phyloP scores from a whole-genome alignment of 495 filamentous ascomycete genomes.

The Trichoderma reesei region DNA sequence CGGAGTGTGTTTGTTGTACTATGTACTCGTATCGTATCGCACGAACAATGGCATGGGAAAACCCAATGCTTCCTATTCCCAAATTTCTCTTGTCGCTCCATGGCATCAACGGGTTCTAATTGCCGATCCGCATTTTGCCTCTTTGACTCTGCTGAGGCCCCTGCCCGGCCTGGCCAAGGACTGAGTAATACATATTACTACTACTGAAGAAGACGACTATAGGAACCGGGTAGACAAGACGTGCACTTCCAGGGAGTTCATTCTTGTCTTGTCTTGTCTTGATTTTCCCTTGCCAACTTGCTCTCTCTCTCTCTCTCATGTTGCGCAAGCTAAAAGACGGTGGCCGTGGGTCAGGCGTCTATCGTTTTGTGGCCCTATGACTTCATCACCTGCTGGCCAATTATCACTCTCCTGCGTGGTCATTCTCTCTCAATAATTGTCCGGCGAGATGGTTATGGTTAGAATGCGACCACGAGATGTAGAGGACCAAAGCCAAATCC shows the following conservation, averaged over 20 bases:
- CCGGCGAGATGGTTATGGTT: too few relatives aligned
- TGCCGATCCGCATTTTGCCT: not conserved
- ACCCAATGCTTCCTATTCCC: not conserved
- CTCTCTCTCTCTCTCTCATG: not conserved
- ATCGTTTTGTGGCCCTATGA: constrained; percentile 1
- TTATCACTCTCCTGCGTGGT: not conserved
- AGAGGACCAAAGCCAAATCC: too few relatives aligned
- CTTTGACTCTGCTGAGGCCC: too few relatives aligned
- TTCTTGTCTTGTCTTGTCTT: too few relatives aligned
- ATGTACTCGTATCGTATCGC: not conserved
- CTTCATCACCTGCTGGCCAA: not conserved
- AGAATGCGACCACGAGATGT: too few relatives aligned
- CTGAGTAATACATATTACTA: not conserved
- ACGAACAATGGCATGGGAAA: not conserved
- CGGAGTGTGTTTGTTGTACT: too few relatives aligned
- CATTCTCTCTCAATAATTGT: too few relatives aligned
- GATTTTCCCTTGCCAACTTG: too few relatives aligned
- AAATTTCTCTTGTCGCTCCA: not conserved
- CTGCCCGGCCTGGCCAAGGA: not conserved
- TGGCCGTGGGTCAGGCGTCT: constrained; percentile 5
- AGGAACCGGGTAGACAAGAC: too few relatives aligned
- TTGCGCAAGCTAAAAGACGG: not conserved
- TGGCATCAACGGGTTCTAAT: not conserved
- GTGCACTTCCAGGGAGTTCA: too few relatives aligned
- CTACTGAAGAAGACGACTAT: not conserved